These are phyloP conservation scores for Trichoderma harzianum DNA, from an alignment of 2,329 filamentous ascomycete genomes.

Conservation along the genomic window DNA sequence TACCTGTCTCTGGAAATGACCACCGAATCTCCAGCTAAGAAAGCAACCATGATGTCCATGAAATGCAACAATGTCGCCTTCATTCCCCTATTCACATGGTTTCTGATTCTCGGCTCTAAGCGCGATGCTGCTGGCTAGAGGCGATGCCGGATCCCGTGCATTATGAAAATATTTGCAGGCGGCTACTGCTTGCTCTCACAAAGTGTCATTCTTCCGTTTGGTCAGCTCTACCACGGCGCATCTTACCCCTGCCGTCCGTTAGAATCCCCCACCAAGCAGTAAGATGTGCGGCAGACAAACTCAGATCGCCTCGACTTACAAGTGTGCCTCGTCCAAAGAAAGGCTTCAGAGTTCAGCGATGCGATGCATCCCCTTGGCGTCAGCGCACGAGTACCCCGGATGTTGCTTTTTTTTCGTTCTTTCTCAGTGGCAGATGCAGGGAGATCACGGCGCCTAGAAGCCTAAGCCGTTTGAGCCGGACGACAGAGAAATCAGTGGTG, in stretches of 20 bases:
- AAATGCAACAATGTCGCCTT: not conserved
- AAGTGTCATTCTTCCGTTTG: conserved; percentile 7
- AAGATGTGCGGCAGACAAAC: not conserved
- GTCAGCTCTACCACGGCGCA: not conserved
- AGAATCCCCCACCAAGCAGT: not conserved
- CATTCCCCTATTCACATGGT: not conserved
- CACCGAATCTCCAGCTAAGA: not conserved
- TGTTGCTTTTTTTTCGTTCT: not conserved
- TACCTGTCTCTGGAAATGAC: not conserved
- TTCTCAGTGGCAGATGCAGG: not conserved
- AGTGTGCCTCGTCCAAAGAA: not conserved
- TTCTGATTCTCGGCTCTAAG: not conserved
- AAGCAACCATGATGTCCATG: not conserved
- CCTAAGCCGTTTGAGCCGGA: not conserved
- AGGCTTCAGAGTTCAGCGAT: not conserved
- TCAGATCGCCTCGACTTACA: not conserved
- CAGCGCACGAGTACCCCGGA: not conserved
- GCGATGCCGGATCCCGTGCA: not conserved
- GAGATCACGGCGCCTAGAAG: not conserved
- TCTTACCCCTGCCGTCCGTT: not conserved
- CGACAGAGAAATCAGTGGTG: conserved; percentile 1
- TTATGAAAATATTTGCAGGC: not conserved
- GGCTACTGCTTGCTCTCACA: not conserved
- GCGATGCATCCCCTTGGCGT: not conserved
- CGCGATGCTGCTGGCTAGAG: not conserved